These are phyloP conservation scores for Plasmodium vivax DNA, from an alignment of 169 alveolate species.

Conservation along the genomic window DNA sequence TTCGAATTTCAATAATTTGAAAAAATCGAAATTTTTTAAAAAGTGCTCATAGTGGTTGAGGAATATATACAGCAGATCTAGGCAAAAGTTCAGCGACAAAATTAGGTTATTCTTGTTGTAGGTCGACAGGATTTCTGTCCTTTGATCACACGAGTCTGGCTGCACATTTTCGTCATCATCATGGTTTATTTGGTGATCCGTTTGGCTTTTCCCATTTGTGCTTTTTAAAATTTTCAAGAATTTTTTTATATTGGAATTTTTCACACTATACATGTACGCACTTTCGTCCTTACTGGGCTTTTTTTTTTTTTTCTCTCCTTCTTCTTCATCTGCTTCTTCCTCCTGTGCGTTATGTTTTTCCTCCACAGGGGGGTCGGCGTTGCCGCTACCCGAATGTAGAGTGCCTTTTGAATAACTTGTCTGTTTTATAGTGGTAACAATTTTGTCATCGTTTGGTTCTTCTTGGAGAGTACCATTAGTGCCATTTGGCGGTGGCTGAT, in stretches of 20 bases:
- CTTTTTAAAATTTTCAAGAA: slow-evolving; percentile 66
- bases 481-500: neutral
- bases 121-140: slow-evolving; percentile 37
- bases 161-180: slow-evolving; percentile 9
- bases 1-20: slow-evolving; percentile 68
- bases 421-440: neutral
- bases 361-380: neutral
- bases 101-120: slow-evolving; percentile 69
- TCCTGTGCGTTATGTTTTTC: neutral
- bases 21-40: slow-evolving; percentile 63
- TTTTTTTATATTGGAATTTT: slow-evolving; percentile 48
- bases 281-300: neutral
- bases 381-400: neutral
- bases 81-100: slow-evolving; percentile 55
- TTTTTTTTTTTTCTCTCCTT: neutral
- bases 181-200: neutral
- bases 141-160: neutral
- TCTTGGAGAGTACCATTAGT: neutral
- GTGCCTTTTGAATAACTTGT: neutral
- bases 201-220: slow-evolving; percentile 4
- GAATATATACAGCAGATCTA: slow-evolving; percentile 60
- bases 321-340: slow-evolving; percentile 11
- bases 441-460: neutral
- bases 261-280: slow-evolving; percentile 1
- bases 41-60: slow-evolving; percentile 61